phyloP scores from a whole-genome alignment of 148 eudicot genomes.

The Amaranthus palmeri region DNA sequence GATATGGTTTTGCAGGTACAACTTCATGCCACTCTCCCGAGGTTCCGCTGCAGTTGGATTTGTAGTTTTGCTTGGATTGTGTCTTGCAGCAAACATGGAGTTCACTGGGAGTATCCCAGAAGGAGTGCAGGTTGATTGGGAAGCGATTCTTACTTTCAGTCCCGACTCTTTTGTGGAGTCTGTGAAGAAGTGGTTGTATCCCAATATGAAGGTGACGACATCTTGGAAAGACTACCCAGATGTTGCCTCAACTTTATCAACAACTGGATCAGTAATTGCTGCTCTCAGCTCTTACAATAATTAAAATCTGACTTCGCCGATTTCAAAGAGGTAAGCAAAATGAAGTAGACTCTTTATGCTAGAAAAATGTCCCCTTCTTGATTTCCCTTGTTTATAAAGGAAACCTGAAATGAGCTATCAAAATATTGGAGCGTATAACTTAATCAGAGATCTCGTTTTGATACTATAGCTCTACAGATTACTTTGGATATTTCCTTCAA shows the following conservation, averaged over 20 bases:
- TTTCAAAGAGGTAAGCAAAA: constrained; percentile 8
- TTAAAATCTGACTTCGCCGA: constrained; percentile 23
- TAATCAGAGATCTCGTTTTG: background rate
- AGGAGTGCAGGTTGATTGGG: constrained; percentile 94
- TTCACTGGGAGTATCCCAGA: constrained; percentile 87
- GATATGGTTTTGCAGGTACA: constrained; percentile 58
- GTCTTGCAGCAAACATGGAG: constrained; percentile 98
- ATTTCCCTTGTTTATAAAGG: background rate
- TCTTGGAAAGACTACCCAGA: constrained; percentile 92
- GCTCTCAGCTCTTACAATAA: constrained; percentile 82
- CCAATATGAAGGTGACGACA: constrained; percentile 67
- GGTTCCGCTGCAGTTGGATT: constrained; percentile 86
- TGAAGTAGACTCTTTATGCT: background rate
- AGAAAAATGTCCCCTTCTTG: background rate
- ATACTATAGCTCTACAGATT: background rate
- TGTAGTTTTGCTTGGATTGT: constrained; percentile 75
- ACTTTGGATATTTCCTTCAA: background rate
- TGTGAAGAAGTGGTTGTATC: constrained; percentile 84
- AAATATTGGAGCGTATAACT: background rate
- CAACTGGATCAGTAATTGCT: constrained; percentile 84
- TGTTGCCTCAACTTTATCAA: constrained; percentile 74
- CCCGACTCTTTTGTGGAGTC: constrained; percentile 63
- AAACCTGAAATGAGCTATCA: background rate
- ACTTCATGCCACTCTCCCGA: constrained; percentile 93
- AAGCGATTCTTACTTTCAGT: constrained; percentile 67